Conservation (phyloP, 2,329 filamentous ascomycete species). For the Escovopsis weberi region DNA sequence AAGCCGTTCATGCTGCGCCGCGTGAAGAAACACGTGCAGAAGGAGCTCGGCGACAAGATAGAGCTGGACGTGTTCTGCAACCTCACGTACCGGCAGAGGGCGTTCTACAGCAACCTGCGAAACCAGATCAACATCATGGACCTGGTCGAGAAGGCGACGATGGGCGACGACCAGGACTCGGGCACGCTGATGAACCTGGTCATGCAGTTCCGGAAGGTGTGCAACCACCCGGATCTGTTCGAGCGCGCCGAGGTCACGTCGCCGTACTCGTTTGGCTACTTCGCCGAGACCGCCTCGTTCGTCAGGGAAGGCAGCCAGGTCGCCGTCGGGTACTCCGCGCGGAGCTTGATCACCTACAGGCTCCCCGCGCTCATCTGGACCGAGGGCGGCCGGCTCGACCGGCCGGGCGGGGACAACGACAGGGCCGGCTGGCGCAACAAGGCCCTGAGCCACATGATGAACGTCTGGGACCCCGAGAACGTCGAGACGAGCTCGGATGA, state of each 20-base stretch:
- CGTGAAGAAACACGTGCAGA: conserved; percentile 99
- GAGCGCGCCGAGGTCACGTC: conserved; percentile 86
- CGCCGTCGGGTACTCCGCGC: conserved; percentile 72
- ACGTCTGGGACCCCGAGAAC: conserved; percentile 75
- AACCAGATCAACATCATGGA: conserved; percentile 99
- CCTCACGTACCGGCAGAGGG: conserved; percentile 87
- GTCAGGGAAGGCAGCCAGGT: conserved; percentile 74
- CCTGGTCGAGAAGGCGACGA: conserved; percentile 88
- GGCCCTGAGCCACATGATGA: conserved; percentile 70
- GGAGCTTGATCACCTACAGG: conserved; percentile 72
- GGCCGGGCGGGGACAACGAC: conserved; percentile 57
- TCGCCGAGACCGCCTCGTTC: conserved; percentile 91
- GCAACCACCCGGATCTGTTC: conserved; percentile 95
- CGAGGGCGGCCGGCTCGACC: conserved; percentile 61
- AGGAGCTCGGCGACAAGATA: conserved; percentile 97
- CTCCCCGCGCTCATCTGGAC: conserved; percentile 71
- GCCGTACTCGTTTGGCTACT: conserved; percentile 69
- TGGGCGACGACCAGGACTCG: conserved; percentile 87
- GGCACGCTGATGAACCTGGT: conserved; percentile 97
- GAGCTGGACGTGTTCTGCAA: conserved; percentile 94
- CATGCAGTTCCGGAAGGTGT: conserved; percentile 99
- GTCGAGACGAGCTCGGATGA: conserved; percentile 48
- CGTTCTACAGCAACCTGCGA: conserved; percentile 80
- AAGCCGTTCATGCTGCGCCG: conserved; percentile 99
- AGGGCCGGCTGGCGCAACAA: conserved; percentile 68